Evolutionary conservation across 179 eudicot species (phyloP), one percentile per base, ranked within the genome.

Genomic region (Vitellaria paradoxa): DNA sequence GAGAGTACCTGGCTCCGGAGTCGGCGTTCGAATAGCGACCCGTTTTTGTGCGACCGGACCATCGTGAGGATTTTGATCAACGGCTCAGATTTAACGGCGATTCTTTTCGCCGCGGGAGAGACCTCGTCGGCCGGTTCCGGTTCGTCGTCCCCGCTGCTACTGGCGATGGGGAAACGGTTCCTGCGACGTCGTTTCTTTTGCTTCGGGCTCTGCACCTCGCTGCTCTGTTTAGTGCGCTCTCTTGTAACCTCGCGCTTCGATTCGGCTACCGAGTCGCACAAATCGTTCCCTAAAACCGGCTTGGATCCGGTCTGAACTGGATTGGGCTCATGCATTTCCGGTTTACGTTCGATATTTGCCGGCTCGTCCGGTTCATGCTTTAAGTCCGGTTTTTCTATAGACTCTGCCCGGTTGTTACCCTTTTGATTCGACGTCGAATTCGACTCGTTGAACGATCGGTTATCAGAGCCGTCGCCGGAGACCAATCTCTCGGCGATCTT

Each of bases 361-460:
- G 24, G 68, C 40, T 69, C 74, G 47, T 79, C 57, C 30, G 15
- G 77, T n/a, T 47, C 24, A 49, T 13, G 26, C 6, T 42, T 42
- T 42, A 42, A 42, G 1, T 42, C 45, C 45, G 45, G 45, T 42
- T 42, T 42, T 5, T 5, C 45, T 42, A 42, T 42, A 0, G 45
- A 42, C 45, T 42, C 4, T 56, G 5, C 14, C 78, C 82, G 82
- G 82, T 73, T 79, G 20, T 79, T 70, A 17, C 59, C 68, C 6
- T 69, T 63, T 20, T 45, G 79, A 53, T 49, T 72, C 67, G 86
- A 37, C 79, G 84, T 74, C 75, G 82, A 26, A 55, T 55, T 87
- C 42, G 90, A 87, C 85, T 87, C 90, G 85, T 85, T 80, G 73
- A 78, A 78, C 15, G 88, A 87, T 61, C 81, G 88, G 79, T 82